Conservation (phyloP, 2,329 filamentous ascomycete species). For the Whalleya microplaca region DNA sequence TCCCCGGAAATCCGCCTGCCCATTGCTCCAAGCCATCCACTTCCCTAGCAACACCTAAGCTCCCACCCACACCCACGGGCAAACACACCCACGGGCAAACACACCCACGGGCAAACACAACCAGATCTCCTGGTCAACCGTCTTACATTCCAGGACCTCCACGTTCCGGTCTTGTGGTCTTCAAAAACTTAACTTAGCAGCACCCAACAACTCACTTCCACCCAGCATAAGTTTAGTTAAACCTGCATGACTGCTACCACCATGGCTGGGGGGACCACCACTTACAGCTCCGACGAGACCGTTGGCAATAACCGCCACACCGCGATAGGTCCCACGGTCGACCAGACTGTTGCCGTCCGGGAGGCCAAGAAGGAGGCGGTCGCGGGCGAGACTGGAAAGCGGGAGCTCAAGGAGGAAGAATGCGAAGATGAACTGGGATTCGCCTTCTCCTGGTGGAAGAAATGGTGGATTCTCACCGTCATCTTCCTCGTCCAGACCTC, state of each 20-base stretch:
- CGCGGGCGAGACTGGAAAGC: constrained; percentile 26
- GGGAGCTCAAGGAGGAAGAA: constrained; percentile 46
- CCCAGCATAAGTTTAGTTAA: not conserved
- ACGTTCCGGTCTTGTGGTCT: not conserved
- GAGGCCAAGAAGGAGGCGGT: constrained; percentile 28
- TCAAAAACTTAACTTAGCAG: too few species aligned
- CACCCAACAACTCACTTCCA: too few species aligned
- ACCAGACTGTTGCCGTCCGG: constrained; percentile 22
- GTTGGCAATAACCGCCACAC: constrained; percentile 18
- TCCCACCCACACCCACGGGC: not conserved
- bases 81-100: not conserved
- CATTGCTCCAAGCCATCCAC: not conserved
- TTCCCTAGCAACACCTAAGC: not conserved
- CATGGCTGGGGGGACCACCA: constrained; percentile 1
- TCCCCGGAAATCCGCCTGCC: not conserved
- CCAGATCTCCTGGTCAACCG: not conserved
- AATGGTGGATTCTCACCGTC: constrained; percentile 74
- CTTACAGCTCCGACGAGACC: constrained; percentile 27
- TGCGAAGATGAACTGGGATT: constrained; percentile 70
- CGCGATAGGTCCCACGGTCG: constrained; percentile 22
- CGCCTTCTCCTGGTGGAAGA: constrained; percentile 62
- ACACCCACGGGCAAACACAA: not conserved
- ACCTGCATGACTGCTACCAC: not conserved
- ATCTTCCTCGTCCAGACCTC: constrained; percentile 76
- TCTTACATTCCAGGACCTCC: not conserved